phyloP scores from a whole-genome alignment of 2,329 filamentous ascomycete genomes.

The Fusarium verticillioides region DNA sequence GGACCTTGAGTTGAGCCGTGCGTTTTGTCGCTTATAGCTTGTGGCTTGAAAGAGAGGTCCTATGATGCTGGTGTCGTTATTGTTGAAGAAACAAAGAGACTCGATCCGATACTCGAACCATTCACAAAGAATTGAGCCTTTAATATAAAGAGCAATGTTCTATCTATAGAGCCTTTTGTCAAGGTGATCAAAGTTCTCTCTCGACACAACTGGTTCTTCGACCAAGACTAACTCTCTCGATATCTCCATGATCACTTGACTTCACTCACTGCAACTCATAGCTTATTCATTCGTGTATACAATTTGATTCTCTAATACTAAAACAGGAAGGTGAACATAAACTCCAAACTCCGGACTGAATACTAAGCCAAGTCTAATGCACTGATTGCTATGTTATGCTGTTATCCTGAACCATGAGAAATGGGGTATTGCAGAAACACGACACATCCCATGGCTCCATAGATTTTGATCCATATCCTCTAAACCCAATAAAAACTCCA shows the following conservation, averaged over 20 bases:
- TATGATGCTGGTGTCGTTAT: not conserved
- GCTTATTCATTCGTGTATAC: not conserved
- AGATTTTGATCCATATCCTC: not conserved
- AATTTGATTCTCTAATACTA: slow-evolving; percentile 2
- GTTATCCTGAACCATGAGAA: not conserved
- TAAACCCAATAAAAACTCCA: slow-evolving; percentile 3
- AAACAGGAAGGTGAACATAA: not conserved
- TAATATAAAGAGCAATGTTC: not conserved
- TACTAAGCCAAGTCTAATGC: slow-evolving; percentile 20
- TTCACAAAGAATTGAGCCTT: not conserved
- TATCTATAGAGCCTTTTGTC: not conserved
- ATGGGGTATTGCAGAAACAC: slow-evolving; percentile 18
- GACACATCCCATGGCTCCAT: not conserved
- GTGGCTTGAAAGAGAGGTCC: slow-evolving; percentile 16
- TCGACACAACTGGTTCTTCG: not conserved
- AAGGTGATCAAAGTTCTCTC: no score
- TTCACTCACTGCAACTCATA: not conserved
- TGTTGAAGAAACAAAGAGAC: slow-evolving; percentile 11
- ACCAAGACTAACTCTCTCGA: not conserved
- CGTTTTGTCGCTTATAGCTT: not conserved
- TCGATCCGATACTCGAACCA: not conserved
- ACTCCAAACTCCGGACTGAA: not conserved
- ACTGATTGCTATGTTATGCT: slow-evolving; percentile 21
- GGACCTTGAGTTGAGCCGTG: slow-evolving; percentile 17
- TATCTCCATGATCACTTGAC: not conserved